Conservation (phyloP, 2,329 filamentous ascomycete genomes). For the Periglandula ipomoeae region DNA sequence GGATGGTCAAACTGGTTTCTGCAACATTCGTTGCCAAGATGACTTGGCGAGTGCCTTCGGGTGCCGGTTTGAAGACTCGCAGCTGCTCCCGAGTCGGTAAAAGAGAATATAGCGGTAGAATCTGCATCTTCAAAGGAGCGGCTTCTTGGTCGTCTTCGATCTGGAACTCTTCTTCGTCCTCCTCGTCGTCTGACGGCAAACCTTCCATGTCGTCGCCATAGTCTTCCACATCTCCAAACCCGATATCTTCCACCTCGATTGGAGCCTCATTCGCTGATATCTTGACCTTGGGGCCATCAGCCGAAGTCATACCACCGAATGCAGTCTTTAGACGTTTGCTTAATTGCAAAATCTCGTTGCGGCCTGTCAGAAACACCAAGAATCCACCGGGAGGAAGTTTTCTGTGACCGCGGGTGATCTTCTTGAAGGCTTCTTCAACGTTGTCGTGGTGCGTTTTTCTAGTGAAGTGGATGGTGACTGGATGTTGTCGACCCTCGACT, state of each 20-base stretch:
- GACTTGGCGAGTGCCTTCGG: constrained; percentile 74
- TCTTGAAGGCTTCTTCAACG: constrained; percentile 79
- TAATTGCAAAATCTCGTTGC: constrained; percentile 82
- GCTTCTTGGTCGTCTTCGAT: constrained; percentile 53
- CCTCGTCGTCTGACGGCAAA: constrained; percentile 46
- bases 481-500: constrained; percentile 84
- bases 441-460: constrained; percentile 79
- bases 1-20: constrained; percentile 94
- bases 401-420: constrained; percentile 77
- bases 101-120: constrained; percentile 90
- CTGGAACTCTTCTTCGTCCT: constrained; percentile 52
- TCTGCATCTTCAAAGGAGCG: constrained; percentile 66
- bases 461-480: constrained; percentile 83
- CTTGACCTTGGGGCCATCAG: constrained; percentile 57
- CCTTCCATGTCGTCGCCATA: constrained; percentile 50
- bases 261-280: constrained; percentile 70
- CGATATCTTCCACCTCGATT: constrained; percentile 77
- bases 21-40: constrained; percentile 94
- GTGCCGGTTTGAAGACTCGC: constrained; percentile 76
- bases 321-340: constrained; percentile 67
- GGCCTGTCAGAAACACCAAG: constrained; percentile 87
- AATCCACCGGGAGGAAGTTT: constrained; percentile 88
- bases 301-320: constrained; percentile 48
- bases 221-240: constrained; percentile 65
- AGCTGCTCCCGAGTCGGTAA: constrained; percentile 86